A percentile compares a stretch with the other conserved stretches of the same genome.
Conservation (phyloP, 345 rosid species). For the Bruguiera parviflora region DNA sequence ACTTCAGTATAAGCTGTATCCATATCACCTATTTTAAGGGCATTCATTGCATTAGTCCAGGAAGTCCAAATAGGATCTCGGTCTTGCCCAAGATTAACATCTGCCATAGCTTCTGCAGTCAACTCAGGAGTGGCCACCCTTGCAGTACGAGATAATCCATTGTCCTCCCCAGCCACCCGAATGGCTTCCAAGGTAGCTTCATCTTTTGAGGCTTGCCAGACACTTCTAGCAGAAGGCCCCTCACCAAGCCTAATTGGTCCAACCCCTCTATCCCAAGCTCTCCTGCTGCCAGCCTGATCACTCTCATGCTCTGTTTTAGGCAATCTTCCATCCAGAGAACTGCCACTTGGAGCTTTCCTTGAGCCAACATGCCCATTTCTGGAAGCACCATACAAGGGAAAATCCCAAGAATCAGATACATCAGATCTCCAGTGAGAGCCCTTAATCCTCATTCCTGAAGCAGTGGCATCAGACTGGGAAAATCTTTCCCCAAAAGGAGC, state of each 20-base stretch:
- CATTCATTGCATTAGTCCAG: slow-evolving; percentile 96
- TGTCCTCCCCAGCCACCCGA: slow-evolving; percentile 93
- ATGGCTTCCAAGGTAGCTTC: slow-evolving; percentile 99
- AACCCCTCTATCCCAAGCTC: slow-evolving; percentile 80
- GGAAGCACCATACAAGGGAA: slow-evolving; percentile 59
- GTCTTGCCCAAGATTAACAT: slow-evolving; percentile 64
- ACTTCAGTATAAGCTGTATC: slow-evolving; percentile 93
- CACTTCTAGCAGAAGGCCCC: slow-evolving; percentile 99
- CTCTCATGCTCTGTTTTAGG: slow-evolving; percentile 67
- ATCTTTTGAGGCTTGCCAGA: slow-evolving; percentile 99
- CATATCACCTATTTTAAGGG: slow-evolving; percentile 75
- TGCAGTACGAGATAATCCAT: slow-evolving; percentile 52
- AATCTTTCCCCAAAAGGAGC: slow-evolving; percentile 71
- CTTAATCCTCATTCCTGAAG: slow-evolving; percentile 63
- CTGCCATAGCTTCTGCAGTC: slow-evolving; percentile 77
- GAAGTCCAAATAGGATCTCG: slow-evolving; percentile 81
- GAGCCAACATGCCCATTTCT: slow-evolving; percentile 63
- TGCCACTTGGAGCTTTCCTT: slow-evolving; percentile 55
- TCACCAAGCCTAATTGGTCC: slow-evolving; percentile 82
- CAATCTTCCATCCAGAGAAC: slow-evolving; percentile 49
- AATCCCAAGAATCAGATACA: slow-evolving; percentile 66
- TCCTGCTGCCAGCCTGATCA: slow-evolving; percentile 68
- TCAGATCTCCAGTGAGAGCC: slow-evolving; percentile 72
- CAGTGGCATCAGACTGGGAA: slow-evolving; percentile 61
- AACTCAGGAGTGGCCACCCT: slow-evolving; percentile 69